Conservation (phyloP, 768 basidiomycete species). For the Porphyrellus cyaneotinctus region DNA sequence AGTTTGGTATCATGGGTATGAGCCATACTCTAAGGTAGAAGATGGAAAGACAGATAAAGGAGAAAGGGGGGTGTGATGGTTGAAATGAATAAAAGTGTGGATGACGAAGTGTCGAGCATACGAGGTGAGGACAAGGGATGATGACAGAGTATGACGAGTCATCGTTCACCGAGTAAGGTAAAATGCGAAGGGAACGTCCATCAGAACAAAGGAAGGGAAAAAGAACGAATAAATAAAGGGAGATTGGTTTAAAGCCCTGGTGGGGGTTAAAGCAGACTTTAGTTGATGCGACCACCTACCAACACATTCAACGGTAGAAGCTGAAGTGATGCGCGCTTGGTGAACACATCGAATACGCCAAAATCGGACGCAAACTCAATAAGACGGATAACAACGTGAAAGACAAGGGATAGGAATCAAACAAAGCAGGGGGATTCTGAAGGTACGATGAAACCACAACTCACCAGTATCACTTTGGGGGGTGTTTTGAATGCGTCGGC, state of each 20-base stretch:
- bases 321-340: not conserved
- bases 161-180: conserved; percentile 1
- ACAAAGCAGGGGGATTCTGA: not conserved
- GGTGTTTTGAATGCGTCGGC: conserved; percentile 23
- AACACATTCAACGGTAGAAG: conserved; percentile 10
- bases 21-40: not conserved
- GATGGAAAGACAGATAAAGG: not conserved
- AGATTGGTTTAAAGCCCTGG: not conserved
- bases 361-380: too few relatives aligned
- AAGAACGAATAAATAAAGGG: not conserved
- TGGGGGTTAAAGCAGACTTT: not conserved
- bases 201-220: conserved; percentile 1
- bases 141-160: not conserved
- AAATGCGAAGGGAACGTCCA: not conserved
- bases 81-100: conserved; percentile 3
- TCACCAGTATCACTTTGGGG: conserved; percentile 28
- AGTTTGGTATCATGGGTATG: not conserved
- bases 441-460: conserved; percentile 1
- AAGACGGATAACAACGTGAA: not conserved
- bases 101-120: conserved; percentile 3
- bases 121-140: not conserved
- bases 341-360: too few relatives aligned
- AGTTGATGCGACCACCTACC: not conserved
- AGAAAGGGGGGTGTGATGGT: not conserved
- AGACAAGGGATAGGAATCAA: not conserved